Evolutionary conservation across 768 basidiomycete genomes (phyloP), one percentile per base, ranked within the genome.

Genomic region (Lyophyllum semitale): DNA sequence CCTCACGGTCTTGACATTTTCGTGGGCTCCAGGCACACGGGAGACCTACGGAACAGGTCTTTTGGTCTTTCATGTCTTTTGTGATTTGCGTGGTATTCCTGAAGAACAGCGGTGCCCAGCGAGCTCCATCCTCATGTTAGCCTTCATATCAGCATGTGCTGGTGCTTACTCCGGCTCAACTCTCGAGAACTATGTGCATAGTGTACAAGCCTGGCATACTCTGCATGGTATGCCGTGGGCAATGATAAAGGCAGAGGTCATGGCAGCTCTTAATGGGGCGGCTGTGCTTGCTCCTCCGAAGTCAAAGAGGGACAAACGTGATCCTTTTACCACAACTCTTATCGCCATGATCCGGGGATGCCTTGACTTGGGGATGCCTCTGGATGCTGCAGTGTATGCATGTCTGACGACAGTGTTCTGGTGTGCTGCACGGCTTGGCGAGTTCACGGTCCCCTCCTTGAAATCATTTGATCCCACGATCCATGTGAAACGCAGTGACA

Each of bases 141-240:
- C 64, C 0, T 77, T 74, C 37, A 53, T 76, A 0, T 37, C 74
- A 0, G 60, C 29, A 7, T 57, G 66, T 0, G 70, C 71, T 0
- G 77, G 76, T 0, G 38, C 66, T 0, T 75, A 75, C 52, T 54
- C 74, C 2, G 66, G 64, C 0, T 54, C 46, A n/a, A 67, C 74
- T 0, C 54, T 81, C 0, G 38, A 47, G 1, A 80, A 79, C 61
- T 77, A 77, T 49, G 22, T 79, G 0, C 57, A 60, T 2, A 73
- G 71, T 0, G 46, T 82, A 0, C 63, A 70, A 0, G 77, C 80
- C 3, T 83, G 80, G 79, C 79, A 83, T 56, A 63, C 26, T 1
- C 13, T 53, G 7, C 51, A 53, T 45, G 11, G 37, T n/a, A n/a
- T n/a, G n/a, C n/a, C n/a, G n/a, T n/a, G n/a, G n/a, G n/a, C n/a